Conservation (phyloP, 495 filamentous ascomycete species). For the Penicillium manginii region DNA sequence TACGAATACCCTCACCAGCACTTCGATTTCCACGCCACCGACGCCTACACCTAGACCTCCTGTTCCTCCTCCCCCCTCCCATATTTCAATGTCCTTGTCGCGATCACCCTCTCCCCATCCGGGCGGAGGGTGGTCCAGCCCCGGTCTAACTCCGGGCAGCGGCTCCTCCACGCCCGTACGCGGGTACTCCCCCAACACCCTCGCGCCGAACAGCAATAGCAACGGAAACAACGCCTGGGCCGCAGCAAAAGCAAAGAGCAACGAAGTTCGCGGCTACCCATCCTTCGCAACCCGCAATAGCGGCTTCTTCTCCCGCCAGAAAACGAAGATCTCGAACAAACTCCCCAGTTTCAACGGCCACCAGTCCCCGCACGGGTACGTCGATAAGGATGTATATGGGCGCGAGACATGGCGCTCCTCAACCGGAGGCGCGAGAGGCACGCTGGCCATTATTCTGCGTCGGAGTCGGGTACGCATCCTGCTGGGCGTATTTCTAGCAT, state of each 20-base stretch:
- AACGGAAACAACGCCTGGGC: slow-evolving; percentile 70
- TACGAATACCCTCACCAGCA: no score
- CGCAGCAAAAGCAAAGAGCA: slow-evolving; percentile 73
- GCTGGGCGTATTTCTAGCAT: slow-evolving; percentile 60
- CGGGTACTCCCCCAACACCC: slow-evolving; percentile 43
- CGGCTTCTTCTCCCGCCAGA: slow-evolving; percentile 81
- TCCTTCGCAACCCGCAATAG: slow-evolving; percentile 80
- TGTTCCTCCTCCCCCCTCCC: slow-evolving; percentile 3
- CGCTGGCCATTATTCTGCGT: slow-evolving; percentile 45
- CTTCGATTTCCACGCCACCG: neutral
- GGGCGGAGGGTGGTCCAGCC: slow-evolving; percentile 86
- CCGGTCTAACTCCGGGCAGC: slow-evolving; percentile 72
- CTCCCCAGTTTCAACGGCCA: slow-evolving; percentile 67
- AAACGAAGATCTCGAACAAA: slow-evolving; percentile 71
- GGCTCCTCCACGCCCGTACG: slow-evolving; percentile 66
- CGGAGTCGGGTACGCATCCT: slow-evolving; percentile 63
- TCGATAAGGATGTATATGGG: slow-evolving; percentile 78
- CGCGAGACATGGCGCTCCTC: slow-evolving; percentile 41
- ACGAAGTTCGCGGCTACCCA: slow-evolving; percentile 74
- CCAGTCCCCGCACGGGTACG: slow-evolving; percentile 49
- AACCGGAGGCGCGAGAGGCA: slow-evolving; percentile 24
- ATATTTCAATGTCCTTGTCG: slow-evolving; percentile 72
- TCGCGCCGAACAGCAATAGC: slow-evolving; percentile 53
- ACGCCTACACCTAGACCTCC: neutral
- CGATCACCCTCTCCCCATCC: slow-evolving; percentile 81